A percentile compares a stretch with the other conserved stretches of the same genome.
These are phyloP conservation scores for Phyllosticta citrichinensis DNA, from an alignment of 2,329 filamentous ascomycete genomes.

Conservation along the genomic window DNA sequence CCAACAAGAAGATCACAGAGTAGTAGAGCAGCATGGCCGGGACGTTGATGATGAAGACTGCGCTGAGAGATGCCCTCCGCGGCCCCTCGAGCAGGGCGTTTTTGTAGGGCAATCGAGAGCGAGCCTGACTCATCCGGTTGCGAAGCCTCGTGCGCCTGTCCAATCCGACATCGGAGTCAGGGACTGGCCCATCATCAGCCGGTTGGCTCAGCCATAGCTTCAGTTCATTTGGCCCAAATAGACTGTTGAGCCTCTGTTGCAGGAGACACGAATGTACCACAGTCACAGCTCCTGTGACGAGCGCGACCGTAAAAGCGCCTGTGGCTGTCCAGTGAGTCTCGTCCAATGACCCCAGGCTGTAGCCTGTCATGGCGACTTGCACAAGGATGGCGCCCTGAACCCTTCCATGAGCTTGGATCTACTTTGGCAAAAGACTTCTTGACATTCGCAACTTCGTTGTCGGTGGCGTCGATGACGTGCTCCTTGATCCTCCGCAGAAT, in stretches of 20 bases:
- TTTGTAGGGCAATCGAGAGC: too few relatives aligned
- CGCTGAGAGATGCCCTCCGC: conserved; percentile 1
- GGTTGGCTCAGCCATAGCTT: conserved; percentile 9
- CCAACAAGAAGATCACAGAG: conserved; percentile 9
- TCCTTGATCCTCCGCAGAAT: background rate
- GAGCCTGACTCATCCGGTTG: background rate
- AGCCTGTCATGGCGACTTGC: conserved; percentile 14
- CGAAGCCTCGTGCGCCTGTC: background rate
- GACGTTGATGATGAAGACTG: conserved; percentile 12
- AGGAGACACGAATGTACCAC: conserved; percentile 13
- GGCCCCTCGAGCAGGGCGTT: too few relatives aligned
- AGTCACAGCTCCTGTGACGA: conserved; percentile 12
- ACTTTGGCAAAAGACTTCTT: background rate
- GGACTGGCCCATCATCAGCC: background rate
- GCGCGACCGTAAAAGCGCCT: conserved; percentile 12
- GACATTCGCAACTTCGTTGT: background rate
- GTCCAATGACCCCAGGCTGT: conserved; percentile 8
- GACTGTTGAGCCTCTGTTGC: conserved; percentile 9
- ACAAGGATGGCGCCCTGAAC: conserved; percentile 15
- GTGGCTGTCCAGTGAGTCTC: conserved; percentile 13
- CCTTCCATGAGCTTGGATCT: too few relatives aligned
- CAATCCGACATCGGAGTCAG: background rate
- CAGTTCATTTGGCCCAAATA: conserved; percentile 11
- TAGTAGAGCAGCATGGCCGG: conserved; percentile 12
- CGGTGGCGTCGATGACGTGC: background rate